These are phyloP conservation scores for Clitopilus hobsonii DNA, from an alignment of 768 basidiomycete genomes.

Conservation along the genomic window DNA sequence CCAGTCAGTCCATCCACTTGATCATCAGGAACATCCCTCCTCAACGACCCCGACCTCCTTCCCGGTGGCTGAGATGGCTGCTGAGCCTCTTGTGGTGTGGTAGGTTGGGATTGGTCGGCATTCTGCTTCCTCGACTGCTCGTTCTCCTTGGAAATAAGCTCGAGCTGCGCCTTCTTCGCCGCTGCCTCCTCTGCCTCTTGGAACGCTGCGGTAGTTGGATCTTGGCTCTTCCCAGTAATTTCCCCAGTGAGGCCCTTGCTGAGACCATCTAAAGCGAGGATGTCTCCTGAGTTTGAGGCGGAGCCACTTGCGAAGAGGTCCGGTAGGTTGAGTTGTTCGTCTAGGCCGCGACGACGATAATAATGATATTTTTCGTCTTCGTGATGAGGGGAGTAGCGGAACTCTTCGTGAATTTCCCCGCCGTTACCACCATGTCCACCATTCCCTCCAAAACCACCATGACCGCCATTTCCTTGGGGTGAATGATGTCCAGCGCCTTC, in stretches of 20 bases:
- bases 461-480: background rate
- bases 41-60: too few relatives aligned
- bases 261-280: background rate
- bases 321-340: background rate
- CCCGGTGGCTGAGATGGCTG: too few relatives aligned
- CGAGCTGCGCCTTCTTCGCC: background rate
- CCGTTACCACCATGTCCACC: background rate
- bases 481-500: background rate
- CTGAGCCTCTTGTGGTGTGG: background rate
- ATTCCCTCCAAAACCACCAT: background rate
- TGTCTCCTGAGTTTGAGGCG: background rate
- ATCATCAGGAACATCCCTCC: too few relatives aligned
- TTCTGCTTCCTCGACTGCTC: background rate
- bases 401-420: background rate
- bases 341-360: background rate
- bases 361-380: too few relatives aligned
- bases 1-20: background rate
- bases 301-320: background rate
- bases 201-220: background rate
- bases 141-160: background rate
- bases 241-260: background rate
- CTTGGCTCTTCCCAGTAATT: background rate
- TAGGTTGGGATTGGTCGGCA: background rate
- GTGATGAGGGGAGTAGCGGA: too few relatives aligned
- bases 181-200: background rate